Evolutionary conservation across 176 grass and related monocot genomes (phyloP).

Genomic region (Oryza glaberrima): DNA sequence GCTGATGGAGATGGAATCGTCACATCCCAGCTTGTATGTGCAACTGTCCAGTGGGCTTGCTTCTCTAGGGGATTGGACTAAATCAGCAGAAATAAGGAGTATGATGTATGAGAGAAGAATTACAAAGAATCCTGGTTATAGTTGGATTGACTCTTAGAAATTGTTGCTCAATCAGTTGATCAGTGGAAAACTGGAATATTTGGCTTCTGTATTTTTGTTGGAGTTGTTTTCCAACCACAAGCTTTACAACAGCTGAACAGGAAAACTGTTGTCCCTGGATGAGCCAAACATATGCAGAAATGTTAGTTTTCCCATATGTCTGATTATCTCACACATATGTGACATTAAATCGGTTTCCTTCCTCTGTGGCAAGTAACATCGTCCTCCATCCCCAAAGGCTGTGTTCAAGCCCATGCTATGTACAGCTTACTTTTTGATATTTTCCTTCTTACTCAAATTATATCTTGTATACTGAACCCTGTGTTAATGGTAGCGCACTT

Average conservation of each 20-base stretch:
- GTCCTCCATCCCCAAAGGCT: neutral
- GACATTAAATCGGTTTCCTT: neutral
- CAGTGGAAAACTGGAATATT: constrained; percentile 13
- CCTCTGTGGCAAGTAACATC: neutral
- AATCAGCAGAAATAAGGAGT: constrained; percentile 59
- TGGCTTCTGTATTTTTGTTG: neutral
- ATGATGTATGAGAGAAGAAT: constrained; percentile 64
- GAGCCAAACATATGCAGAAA: neutral
- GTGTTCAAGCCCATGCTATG: neutral
- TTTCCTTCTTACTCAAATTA: neutral
- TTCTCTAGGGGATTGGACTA: constrained; percentile 65
- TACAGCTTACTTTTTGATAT: neutral
- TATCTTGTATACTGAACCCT: neutral
- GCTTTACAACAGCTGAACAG: constrained; percentile 12
- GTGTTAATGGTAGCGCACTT: constrained; percentile 37
- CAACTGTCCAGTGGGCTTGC: constrained; percentile 67
- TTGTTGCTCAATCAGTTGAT: neutral
- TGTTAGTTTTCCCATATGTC: neutral
- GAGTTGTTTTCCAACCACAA: neutral
- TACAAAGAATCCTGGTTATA: constrained; percentile 61
- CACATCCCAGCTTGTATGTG: constrained; percentile 64
- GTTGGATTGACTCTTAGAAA: constrained; percentile 65
- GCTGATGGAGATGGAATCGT: constrained; percentile 33
- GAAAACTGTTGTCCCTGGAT: neutral
- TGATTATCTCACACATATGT: neutral